Evolutionary conservation across 495 filamentous ascomycete species (phyloP), one percentile per base, ranked within the genome.

Genomic region (Daldinia vernicosa): DNA sequence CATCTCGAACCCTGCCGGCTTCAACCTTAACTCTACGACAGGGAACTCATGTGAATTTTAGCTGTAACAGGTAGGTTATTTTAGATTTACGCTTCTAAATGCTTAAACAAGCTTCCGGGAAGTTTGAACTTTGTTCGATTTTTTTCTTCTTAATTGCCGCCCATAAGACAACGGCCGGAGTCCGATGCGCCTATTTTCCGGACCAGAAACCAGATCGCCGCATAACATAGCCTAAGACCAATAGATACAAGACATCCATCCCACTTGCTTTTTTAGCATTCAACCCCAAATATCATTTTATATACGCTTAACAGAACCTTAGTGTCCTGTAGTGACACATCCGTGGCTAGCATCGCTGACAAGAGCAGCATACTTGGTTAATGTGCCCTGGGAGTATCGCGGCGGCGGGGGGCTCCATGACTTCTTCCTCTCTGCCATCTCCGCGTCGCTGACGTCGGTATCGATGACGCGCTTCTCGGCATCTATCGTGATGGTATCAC

Each of bases 341-440:
- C 92, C 92, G 63, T 90, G 89, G 81, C 89, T 92, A 6, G 92
- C 92, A 79, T 94, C 90, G 64, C 82, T 86, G 39, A 95, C 90
- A 51, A 87, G 71, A 77, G 81, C 83, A 22, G 90, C 86, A 74
- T 95, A 95, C 81, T 94, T 94, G 69, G 87, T 89, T 67, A 95
- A 78, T 14, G 92, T 94, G 11, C 92, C 92, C 79, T 88, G 89
- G 22, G 80, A 82, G 67, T 91, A 93, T 79, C 89, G 90, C 53
- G 88, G 69, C 69, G 84, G 78, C 45, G 91, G 91, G n/a, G 88
- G 84, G 66, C 81, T 84, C 84, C 89, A 93, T 58, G 85, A 87
- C 67, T 88, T 84, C 76, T 86, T 85, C 64, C 94, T 81, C 69
- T 82, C 78, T 15, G 80, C 84, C 66, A 99, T 77, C 77, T 95